Evolutionary conservation across 176 grass and related monocot genomes (phyloP).

Genomic region (Avena sativa): DNA sequence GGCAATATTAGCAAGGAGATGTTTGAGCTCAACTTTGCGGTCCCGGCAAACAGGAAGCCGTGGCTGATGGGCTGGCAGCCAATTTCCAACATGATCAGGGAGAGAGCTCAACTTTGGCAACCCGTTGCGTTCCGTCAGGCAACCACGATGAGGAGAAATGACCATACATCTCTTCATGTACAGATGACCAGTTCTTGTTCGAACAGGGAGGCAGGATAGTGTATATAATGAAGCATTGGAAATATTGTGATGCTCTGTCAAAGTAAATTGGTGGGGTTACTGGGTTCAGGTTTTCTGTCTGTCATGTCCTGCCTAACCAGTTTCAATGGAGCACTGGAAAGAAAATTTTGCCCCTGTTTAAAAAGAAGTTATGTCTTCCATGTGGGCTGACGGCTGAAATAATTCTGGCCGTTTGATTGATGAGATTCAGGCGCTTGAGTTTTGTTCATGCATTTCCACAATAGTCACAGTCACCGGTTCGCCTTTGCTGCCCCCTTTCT

Average conservation of each 20-base stretch:
- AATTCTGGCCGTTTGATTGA: not conserved
- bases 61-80: constrained; percentile 95
- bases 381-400: not conserved
- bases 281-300: not conserved
- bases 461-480: not conserved
- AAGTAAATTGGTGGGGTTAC: not conserved
- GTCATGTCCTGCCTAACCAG: not conserved
- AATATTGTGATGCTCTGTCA: not conserved
- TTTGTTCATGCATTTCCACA: not conserved
- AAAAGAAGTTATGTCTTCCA: not conserved
- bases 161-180: not conserved
- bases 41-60: constrained; percentile 72
- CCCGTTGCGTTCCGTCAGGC: not conserved
- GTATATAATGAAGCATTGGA: not conserved
- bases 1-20: constrained; percentile 94
- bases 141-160: not conserved
- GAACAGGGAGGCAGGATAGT: not conserved
- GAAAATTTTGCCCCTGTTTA: not conserved
- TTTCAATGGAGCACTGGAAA: not conserved
- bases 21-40: constrained; percentile 86
- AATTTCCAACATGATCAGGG: constrained; percentile 69
- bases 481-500: no score
- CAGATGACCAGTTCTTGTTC: not conserved
- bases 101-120: not conserved
- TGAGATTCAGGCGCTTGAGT: not conserved